phyloP scores from a whole-genome alignment of 108 stramenopile genomes.

The Epipyxis sp. region DNA sequence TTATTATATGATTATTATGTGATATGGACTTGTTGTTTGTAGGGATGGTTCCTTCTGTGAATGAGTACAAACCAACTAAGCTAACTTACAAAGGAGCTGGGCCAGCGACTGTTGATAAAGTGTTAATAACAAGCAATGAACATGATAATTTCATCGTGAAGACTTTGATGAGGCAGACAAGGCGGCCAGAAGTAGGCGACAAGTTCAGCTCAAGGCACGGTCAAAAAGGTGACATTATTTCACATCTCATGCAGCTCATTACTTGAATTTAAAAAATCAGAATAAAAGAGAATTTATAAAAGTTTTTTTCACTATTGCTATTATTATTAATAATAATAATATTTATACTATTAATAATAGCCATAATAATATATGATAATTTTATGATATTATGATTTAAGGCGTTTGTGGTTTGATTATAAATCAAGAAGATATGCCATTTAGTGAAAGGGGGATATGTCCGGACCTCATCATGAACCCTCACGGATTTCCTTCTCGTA shows the following conservation, averaged over 20 bases:
- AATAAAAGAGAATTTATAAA: too few relatives aligned
- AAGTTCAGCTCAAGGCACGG: constrained; percentile 98
- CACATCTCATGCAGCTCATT: constrained; percentile 83
- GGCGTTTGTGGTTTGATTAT: constrained; percentile 23
- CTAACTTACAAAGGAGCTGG: constrained; percentile 78
- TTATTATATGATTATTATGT: too few relatives aligned
- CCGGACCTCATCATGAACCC: constrained; percentile 99
- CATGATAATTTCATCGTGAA: constrained; percentile 91
- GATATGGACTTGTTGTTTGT: too few relatives aligned
- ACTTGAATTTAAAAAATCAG: too few relatives aligned
- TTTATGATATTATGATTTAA: too few relatives aligned
- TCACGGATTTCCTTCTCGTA: constrained; percentile 97
- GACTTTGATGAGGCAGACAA: constrained; percentile 79
- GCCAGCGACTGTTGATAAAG: constrained; percentile 88
- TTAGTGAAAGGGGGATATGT: constrained; percentile 85
- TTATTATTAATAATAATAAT: too few relatives aligned
- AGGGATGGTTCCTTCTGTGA: too few relatives aligned
- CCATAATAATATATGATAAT: too few relatives aligned
- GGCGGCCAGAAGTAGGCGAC: constrained; percentile 96
- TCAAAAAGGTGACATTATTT: constrained; percentile 99
- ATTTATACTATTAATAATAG: too few relatives aligned
- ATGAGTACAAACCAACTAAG: constrained; percentile 40
- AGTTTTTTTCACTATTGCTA: too few relatives aligned
- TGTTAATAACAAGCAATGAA: constrained; percentile 91
- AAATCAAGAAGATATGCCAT: constrained; percentile 91